Evolutionary conservation across 208 protist species (phyloP), one percentile per base, ranked within the genome.

Genomic region (Crithidia expoeki): DNA sequence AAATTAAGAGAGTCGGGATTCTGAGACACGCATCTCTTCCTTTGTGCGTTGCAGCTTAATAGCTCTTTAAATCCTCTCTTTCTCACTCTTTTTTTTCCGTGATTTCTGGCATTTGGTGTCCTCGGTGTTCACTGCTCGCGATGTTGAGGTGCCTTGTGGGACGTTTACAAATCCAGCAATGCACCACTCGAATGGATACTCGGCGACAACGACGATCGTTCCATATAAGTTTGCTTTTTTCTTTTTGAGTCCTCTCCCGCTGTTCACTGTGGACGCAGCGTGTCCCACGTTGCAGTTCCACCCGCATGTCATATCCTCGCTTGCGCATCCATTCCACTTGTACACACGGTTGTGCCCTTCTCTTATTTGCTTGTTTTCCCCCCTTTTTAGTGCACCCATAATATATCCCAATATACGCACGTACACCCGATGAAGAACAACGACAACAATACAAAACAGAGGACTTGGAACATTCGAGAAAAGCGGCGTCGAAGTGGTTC

Each of bases 401-500:
- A 9, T 47, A 47, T 47, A 47, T 47, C 5, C 42, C 14, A 47
- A 9, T 47, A 47, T 47, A 47, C 42, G n/a, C n/a, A 47, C 42
- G 42, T 47, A 17, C 42, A 47, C 42, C 9, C n/a, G 42, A 47
- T 47, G 16, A 47, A n/a, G n/a, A n/a, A n/a, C n/a, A n/a, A n/a
- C n/a, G n/a, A n/a, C n/a, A n/a, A n/a, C n/a, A n/a, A n/a, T n/a
- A n/a, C n/a, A n/a, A n/a, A n/a, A n/a, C n/a, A n/a, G n/a, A n/a
- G n/a, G n/a, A n/a, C n/a, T n/a, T n/a, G n/a, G n/a, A 47, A 47
- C 42, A 47, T n/a, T 47, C 14, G 42, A 47, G 42, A 47, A 47
- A 17, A 17, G n/a, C 42, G 16, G 4, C 42, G 2, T 47, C 16
- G 12, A 47, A 9, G n/a, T 17, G 42, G 42, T 47, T 47, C 42